These are phyloP conservation scores for Periconia sp. DNA, from an alignment of 2,329 filamentous ascomycete species.

Conservation along the genomic window DNA sequence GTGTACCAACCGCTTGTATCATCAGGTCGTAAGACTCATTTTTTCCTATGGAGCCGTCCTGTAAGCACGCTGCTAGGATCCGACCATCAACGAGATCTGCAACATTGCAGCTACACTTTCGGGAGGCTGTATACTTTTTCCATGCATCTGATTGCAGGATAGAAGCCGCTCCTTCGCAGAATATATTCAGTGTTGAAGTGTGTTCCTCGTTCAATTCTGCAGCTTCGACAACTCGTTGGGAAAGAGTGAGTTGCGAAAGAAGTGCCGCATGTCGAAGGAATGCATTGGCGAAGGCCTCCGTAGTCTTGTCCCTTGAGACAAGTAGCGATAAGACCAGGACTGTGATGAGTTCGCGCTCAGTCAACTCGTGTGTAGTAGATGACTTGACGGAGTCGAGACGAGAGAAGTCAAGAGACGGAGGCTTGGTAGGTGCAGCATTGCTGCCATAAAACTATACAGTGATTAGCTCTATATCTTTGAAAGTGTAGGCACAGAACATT, in stretches of 20 bases:
- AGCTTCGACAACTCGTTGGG: constrained; percentile 43
- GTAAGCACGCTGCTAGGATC: constrained; percentile 35
- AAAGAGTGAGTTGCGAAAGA: constrained; percentile 49
- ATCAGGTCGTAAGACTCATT: constrained; percentile 26
- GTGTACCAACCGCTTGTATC: constrained; percentile 22
- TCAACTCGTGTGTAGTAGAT: too few relatives aligned
- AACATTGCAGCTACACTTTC: constrained; percentile 50
- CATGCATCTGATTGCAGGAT: constrained; percentile 48
- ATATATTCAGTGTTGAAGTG: constrained; percentile 43
- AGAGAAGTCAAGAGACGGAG: too few relatives aligned
- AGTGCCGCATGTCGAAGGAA: constrained; percentile 53
- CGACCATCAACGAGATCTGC: constrained; percentile 64
- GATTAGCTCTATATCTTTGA: too few relatives aligned
- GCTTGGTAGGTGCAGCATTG: too few relatives aligned
- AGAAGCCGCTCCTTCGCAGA: constrained; percentile 44
- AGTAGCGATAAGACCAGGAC: constrained; percentile 42
- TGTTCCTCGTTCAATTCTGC: constrained; percentile 40
- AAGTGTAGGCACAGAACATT: too few relatives aligned
- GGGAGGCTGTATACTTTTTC: constrained; percentile 32
- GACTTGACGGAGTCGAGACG: constrained; percentile 16
- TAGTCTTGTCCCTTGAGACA: constrained; percentile 30
- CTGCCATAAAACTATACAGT: too few relatives aligned
- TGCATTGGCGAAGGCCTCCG: constrained; percentile 41
- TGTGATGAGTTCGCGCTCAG: constrained; percentile 43
- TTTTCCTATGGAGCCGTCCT: constrained; percentile 19